A percentile compares a stretch with the other conserved stretches of the same genome.
phyloP scores from a whole-genome alignment of 352 stramenopile genomes.

The Globisporangium echinulatum region DNA sequence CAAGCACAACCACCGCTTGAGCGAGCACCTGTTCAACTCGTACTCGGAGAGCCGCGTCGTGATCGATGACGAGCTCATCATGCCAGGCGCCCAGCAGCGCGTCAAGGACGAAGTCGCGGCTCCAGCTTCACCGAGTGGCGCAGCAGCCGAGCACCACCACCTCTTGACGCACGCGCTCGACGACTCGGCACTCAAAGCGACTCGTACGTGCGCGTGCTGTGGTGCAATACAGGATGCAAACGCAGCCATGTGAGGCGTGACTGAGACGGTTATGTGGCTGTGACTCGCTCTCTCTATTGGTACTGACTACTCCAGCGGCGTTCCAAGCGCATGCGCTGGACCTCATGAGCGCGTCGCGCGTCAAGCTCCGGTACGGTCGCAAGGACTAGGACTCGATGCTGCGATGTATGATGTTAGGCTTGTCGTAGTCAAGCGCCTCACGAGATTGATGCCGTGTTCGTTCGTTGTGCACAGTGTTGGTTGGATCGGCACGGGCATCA shows the following conservation, averaged over 20 bases:
- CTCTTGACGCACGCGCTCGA: conserved; percentile 37
- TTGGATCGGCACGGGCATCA: conserved; percentile 85
- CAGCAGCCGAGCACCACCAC: conserved; percentile 17
- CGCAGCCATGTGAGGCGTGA: not conserved
- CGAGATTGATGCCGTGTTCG: not conserved
- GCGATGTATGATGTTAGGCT: not conserved
- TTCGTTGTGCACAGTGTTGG: conserved; percentile 38
- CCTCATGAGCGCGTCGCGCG: conserved; percentile 40
- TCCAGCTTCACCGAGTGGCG: conserved; percentile 6
- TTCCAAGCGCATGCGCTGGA: conserved; percentile 58
- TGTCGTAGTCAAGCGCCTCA: not conserved
- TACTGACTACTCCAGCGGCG: conserved; percentile 20
- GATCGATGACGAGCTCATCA: conserved; percentile 74
- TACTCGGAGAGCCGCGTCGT: conserved; percentile 83
- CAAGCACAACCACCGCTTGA: conserved; percentile 80
- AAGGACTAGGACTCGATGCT: not conserved
- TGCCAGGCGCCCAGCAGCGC: conserved; percentile 31
- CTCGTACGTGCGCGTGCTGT: conserved; percentile 20
- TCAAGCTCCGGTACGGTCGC: conserved; percentile 48
- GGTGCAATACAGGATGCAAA: no score
- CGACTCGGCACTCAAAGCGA: conserved; percentile 43
- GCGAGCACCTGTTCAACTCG: conserved; percentile 82
- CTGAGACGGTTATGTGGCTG: not conserved
- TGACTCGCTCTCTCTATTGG: not conserved
- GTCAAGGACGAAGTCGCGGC: conserved; percentile 39